Evolutionary conservation across 257 asterid genomes (phyloP), one percentile per base, ranked within the genome.

Genomic region (Anisodus tanguticus): DNA sequence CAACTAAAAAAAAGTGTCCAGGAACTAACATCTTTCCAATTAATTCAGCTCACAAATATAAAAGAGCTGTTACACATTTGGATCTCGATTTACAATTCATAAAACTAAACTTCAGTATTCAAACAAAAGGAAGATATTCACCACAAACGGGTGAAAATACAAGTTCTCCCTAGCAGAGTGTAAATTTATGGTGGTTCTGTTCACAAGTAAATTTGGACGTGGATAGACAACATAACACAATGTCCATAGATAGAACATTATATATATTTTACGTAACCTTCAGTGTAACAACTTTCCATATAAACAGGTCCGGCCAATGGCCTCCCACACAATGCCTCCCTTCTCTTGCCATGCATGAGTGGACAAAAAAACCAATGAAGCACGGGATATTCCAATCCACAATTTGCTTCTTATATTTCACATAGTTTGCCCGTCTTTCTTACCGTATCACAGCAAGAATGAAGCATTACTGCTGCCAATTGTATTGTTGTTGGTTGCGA

Each of bases 401-500:
- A 77, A 19, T 77, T 53, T 0, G 1, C 15, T 12, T 51, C 81
- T 4, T 22, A 26, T 31, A 53, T 15, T 77, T 77, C 82, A 31
- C 82, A 15, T 77, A 72, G 80, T n/a, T 72, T 8, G 49, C 31
- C 53, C 31, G 8, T 77, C 31, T 77, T 45, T 16, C 80, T 72
- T 45, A 72, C 80, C 39, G 9, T 72, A 72, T 72, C 19, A 9
- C 17, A 71, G n/a, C 37, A 71, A 58, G 80, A 71, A n/a, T 39
- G 69, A 55, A 9, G n/a, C 62, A 83, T 91, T 90, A 94, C 80
- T 95, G 98, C 90, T 89, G 98, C 99, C 98, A 94, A 82, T 91
- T 92, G 84, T 93, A 91, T 22, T 90, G 98, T 72, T 93, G 98
- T 74, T 93, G 98, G 82, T 90, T 93, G 80, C 97, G 95, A 87